These are phyloP conservation scores for Cyberlindnera amylophila DNA, from an alignment of 805 yeast genomes.

Conservation along the genomic window DNA sequence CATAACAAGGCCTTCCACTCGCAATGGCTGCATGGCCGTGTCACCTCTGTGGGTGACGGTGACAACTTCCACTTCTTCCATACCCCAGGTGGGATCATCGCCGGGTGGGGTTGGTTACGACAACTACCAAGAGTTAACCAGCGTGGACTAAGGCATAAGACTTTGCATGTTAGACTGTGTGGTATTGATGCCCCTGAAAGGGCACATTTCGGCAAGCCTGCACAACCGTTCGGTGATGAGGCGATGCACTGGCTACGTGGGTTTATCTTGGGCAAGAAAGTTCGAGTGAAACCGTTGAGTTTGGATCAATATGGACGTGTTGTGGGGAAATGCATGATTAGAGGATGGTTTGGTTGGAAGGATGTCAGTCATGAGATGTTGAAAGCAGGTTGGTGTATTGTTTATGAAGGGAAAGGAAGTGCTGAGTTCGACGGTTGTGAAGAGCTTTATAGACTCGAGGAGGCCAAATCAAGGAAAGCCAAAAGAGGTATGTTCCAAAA, in stretches of 20 bases:
- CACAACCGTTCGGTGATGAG: constrained; percentile 85
- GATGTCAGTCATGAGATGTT: constrained; percentile 91
- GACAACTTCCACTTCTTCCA: constrained; percentile 92
- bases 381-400: constrained; percentile 75
- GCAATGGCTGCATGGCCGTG: constrained; percentile 60
- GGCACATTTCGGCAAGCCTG: constrained; percentile 89
- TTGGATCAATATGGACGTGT: constrained; percentile 87
- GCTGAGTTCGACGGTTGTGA: constrained; percentile 87
- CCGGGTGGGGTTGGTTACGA: constrained; percentile 95
- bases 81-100: constrained; percentile 82
- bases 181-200: constrained; percentile 98
- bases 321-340: constrained; percentile 64
- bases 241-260: constrained; percentile 73
- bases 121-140: constrained; percentile 51
- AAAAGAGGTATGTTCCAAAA: constrained; percentile 69
- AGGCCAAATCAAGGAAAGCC: constrained; percentile 51
- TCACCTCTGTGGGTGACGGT: constrained; percentile 91
- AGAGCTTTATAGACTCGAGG: constrained; percentile 52
- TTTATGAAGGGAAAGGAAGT: constrained; percentile 76
- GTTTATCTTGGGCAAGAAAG: constrained; percentile 60
- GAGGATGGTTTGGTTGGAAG: constrained; percentile 58
- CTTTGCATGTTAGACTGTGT: constrained; percentile 77
- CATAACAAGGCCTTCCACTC: constrained; percentile 43
- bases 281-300: constrained; percentile 73
- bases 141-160: constrained; percentile 50